Base-by-base conservation (phyloP, 192 early-diverging fungal genomes). In the Backusella psychrophila region DNA sequence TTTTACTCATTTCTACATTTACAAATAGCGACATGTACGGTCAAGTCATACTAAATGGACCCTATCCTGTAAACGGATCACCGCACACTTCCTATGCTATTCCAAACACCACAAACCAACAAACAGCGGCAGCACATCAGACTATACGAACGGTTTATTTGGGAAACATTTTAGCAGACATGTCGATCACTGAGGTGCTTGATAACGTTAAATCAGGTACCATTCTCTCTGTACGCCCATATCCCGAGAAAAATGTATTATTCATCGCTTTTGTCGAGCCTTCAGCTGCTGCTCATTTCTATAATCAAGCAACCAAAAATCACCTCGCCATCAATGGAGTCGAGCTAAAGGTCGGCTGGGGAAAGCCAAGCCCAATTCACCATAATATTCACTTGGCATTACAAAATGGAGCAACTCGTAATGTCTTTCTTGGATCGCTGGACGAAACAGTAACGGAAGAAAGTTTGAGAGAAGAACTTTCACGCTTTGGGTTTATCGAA, bases 181-280 rank as follows among this genome's bases (percentile, higher is more conserved):
- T 85, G 6, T 84, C 84, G 1, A 76, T 90, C 29, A 85, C 88
- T 49, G 91, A 94, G 11, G 81, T 97, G 12, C 79, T 95, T 44
- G 91, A 95, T 79, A 74, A 89, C 59, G 87, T 96, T 39, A 90
- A 88, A 44, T 84, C 85, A 39, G 95, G 95, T 15, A 75, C 86
- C 7, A 78, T 97, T 23, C 93, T 95, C 77, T 78, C 82, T 36
- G 84, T 92, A 49, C 91, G 92, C 67, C 85, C 93, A 36, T 72
- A 96, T 14, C 86, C 89, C 7, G 93, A 94, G 42, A 95, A 94
- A 73, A 92, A 87, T 72, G 95, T 94, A 66, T 88, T 90, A 23
- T 97, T 97, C 78, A 79, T 96, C 42, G 86, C 94, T 11, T 97
- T 97, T 79, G 68, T 96, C 41, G 91, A 95, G 42, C 80, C 90